Evolutionary conservation across 2,329 filamentous ascomycete species (phyloP).

Genomic region (Sclerotinia glacialis): DNA sequence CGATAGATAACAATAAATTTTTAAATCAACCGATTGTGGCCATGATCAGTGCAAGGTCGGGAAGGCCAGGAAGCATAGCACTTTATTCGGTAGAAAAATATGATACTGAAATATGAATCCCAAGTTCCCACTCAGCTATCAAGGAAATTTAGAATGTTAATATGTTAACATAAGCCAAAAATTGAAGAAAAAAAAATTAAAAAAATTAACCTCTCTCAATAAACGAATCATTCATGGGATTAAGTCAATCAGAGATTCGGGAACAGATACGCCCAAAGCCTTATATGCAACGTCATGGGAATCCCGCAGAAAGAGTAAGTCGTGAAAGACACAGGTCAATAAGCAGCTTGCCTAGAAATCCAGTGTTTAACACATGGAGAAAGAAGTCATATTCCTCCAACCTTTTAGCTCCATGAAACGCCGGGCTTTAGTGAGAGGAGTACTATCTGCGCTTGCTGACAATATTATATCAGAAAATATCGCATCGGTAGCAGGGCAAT

Average conservation of each 20-base stretch:
- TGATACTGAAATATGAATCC: not conserved
- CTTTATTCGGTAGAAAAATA: not conserved
- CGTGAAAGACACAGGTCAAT: not conserved
- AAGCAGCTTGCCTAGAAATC: not conserved
- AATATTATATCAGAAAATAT: not conserved
- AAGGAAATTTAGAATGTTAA: not conserved
- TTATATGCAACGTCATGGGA: not conserved
- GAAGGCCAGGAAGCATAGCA: too few relatives aligned
- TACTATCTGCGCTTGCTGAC: not conserved
- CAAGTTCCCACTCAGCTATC: not conserved
- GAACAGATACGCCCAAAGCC: not conserved
- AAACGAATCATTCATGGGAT: too few relatives aligned
- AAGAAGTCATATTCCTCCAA: not conserved
- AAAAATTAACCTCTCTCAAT: not conserved
- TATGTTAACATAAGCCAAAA: not conserved
- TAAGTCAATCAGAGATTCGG: not conserved
- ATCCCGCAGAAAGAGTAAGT: not conserved
- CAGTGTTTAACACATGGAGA: not conserved
- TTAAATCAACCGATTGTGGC: not conserved
- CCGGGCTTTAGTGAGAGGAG: not conserved
- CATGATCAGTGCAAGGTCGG: rapidly evolving
- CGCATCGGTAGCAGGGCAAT: too few relatives aligned
- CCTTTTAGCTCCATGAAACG: not conserved
- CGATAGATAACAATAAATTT: rapidly evolving
- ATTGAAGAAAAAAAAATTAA: too few relatives aligned